A percentile compares a stretch with the other conserved stretches of the same genome.
These are phyloP conservation scores for Turnera subulata DNA, from an alignment of 345 rosid genomes.

Conservation along the genomic window DNA sequence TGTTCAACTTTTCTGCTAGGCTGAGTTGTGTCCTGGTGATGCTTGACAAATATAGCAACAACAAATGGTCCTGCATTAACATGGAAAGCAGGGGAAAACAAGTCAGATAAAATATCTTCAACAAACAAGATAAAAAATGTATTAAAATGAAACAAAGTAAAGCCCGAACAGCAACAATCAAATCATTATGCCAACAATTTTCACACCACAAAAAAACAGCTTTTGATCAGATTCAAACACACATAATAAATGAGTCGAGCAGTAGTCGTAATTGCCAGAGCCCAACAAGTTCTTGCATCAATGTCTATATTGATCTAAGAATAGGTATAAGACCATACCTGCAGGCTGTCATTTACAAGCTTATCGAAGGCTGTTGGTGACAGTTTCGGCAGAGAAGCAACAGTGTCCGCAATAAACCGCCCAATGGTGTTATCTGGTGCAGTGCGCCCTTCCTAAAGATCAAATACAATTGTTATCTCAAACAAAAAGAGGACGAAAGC, in stretches of 20 bases:
- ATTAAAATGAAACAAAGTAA: neutral
- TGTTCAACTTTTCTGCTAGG: conserved; percentile 87
- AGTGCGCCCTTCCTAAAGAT: conserved; percentile 61
- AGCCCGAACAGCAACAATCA: neutral
- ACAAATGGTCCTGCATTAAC: conserved; percentile 63
- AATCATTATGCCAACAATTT: neutral
- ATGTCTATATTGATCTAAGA: too few relatives aligned
- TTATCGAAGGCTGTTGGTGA: conserved; percentile 73
- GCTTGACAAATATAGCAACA: conserved; percentile 81
- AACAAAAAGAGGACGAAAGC: conserved; percentile 6
- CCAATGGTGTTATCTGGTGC: conserved; percentile 74
- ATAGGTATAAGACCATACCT: conserved; percentile 38
- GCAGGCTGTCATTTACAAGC: conserved; percentile 79
- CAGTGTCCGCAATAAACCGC: conserved; percentile 60
- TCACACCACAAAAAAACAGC: too few relatives aligned
- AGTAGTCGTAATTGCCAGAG: too few relatives aligned
- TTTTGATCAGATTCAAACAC: too few relatives aligned
- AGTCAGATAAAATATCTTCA: neutral
- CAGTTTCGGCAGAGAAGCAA: conserved; percentile 68
- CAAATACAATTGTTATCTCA: conserved; percentile 1
- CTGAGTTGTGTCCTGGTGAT: conserved; percentile 89
- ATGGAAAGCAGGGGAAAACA: neutral
- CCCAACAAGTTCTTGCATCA: too few relatives aligned
- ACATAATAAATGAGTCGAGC: too few relatives aligned
- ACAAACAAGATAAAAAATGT: too few relatives aligned